Evolutionary conservation across 2,329 filamentous ascomycete species (phyloP).

Genomic region (Dendryphion nanum): DNA sequence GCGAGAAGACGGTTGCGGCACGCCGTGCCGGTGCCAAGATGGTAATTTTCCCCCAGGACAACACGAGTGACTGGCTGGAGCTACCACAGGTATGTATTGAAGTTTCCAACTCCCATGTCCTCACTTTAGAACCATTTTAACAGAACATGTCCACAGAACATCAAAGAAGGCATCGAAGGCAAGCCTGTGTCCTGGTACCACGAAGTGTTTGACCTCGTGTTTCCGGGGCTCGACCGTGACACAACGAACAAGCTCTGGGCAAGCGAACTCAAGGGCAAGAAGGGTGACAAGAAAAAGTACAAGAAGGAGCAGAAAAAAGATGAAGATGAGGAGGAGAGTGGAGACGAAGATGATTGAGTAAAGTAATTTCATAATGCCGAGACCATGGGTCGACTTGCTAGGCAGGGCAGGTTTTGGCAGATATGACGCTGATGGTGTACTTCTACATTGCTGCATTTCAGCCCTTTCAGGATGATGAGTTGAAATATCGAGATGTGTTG

Average conservation of each 20-base stretch:
- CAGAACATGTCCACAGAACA: constrained; percentile 65
- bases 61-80: constrained; percentile 95
- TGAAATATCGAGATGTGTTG: no score
- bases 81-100: constrained; percentile 76
- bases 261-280: constrained; percentile 50
- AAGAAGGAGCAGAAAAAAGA: constrained; percentile 36
- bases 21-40: constrained; percentile 87
- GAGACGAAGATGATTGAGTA: constrained; percentile 22
- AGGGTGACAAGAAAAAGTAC: constrained; percentile 31
- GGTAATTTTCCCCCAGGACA: constrained; percentile 93
- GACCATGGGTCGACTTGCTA: no score
- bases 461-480: no score
- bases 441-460: no score
- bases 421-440: no score
- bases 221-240: constrained; percentile 73
- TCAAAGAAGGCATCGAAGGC: constrained; percentile 93
- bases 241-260: constrained; percentile 73
- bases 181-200: constrained; percentile 90
- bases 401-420: no score
- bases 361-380: no score
- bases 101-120: background rate
- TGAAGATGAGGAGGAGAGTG: constrained; percentile 47
- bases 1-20: constrained; percentile 97
- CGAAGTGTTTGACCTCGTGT: constrained; percentile 89
- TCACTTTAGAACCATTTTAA: constrained; percentile 5